Base-by-base conservation (phyloP, 2,329 filamentous ascomycete genomes). In the Pochonia chlamydosporia region DNA sequence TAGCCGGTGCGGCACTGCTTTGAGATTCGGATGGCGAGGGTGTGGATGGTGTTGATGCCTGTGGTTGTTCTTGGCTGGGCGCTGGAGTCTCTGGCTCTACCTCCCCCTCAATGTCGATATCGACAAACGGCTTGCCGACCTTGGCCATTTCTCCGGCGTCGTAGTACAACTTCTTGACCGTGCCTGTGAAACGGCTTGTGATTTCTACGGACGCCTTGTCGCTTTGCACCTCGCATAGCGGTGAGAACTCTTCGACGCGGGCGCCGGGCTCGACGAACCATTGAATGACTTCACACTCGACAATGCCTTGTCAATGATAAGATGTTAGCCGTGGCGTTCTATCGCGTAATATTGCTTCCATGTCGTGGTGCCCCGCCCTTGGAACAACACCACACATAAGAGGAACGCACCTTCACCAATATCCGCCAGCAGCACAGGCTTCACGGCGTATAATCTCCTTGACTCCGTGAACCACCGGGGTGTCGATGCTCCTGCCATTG, bases 231-330 rank as follows among this genome's bases (percentile, higher is more conserved):
- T 99, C 93, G 70, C 93, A 99, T 40, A 99, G 78, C 50, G 92
- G 93, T 58, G 95, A 93, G 78, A 96, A 99, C 72, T 99, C 92
- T 72, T 99, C 91, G 58, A 99, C 91, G 49, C 87, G 84, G 30
- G 93, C 93, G 49, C 91, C 92, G 43, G 95, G 90, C 69, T 96
- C 87, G 55, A 99, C 92, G 65, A 97, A 99, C 93, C 93, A 99
- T 73, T 99, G 93, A 60, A 97, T 97, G 61, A 99, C 89, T 69
- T 99, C 93, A 63, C 93, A 96, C 71, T 99, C 93, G 63, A 93
- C 91, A 61, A 97, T 99, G 47, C 93, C 93, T 93, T 58, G 36
- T 11, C 3, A 58, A 14, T 4, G 45, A 51, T 35, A 54, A 52
- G 24, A 24, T 18, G 14, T 31, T 33, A 20, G 41, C 26, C n/a